Conservation (phyloP, 2,329 filamentous ascomycete genomes). For the Chalaropsis ovoidea region DNA sequence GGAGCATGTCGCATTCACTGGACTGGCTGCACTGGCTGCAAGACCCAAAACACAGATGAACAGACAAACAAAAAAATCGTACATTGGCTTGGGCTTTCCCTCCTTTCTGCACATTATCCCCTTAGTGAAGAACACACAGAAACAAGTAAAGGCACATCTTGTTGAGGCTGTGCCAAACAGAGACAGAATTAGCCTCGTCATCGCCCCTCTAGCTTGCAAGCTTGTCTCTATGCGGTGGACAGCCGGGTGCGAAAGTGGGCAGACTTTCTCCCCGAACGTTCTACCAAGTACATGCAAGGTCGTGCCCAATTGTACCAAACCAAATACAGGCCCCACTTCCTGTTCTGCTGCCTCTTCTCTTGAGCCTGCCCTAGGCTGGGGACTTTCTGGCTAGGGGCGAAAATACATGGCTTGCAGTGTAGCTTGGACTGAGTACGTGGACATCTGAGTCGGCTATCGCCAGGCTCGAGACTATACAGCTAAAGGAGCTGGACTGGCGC, state of each 20-base stretch:
- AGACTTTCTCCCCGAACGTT: background rate
- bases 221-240: background rate
- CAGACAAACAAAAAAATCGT: too few species aligned
- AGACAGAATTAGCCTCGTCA: constrained; percentile 18
- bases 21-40: background rate
- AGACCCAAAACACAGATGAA: background rate
- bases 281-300: background rate
- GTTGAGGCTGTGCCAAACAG: constrained; percentile 15
- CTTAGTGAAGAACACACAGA: background rate
- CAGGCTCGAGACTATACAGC: background rate
- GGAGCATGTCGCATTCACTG: background rate
- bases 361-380: too few species aligned
- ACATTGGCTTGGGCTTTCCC: too few species aligned
- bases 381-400: too few species aligned
- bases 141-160: background rate
- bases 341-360: too few species aligned
- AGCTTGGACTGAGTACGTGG: background rate
- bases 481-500: background rate
- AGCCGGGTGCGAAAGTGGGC: background rate
- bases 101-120: too few species aligned
- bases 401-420: background rate
- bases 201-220: constrained; percentile 6
- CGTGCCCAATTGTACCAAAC: too few species aligned
- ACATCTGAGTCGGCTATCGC: background rate
- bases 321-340: too few species aligned